Evolutionary conservation across 73 alveolate genomes (phyloP).

Genomic region (Urostyla sp.): DNA sequence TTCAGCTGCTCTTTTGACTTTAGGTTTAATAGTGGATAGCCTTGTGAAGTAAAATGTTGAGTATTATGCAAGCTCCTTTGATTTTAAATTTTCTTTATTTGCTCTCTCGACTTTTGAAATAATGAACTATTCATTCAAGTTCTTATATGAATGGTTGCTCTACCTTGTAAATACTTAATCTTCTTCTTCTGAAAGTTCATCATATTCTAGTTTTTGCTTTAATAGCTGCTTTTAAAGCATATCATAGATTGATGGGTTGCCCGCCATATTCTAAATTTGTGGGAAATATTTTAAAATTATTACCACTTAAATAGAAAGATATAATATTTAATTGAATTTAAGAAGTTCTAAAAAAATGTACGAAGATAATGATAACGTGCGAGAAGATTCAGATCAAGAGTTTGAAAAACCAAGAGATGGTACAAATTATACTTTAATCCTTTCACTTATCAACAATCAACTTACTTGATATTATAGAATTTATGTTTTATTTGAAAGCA

Average conservation of each 20-base stretch:
- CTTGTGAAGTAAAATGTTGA: constrained; percentile 52
- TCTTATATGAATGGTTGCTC: constrained; percentile 46
- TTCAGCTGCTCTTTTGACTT: constrained; percentile 37
- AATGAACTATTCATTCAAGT: constrained; percentile 4
- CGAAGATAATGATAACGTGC: constrained; percentile 1
- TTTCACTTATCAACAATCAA: not conserved
- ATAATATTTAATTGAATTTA: constrained; percentile 8
- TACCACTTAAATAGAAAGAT: not conserved
- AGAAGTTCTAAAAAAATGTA: constrained; percentile 32
- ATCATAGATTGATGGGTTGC: too few relatives aligned
- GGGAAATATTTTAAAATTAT: constrained; percentile 14
- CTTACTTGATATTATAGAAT: not conserved
- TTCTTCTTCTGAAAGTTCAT: too few relatives aligned
- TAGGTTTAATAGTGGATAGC: constrained; percentile 28
- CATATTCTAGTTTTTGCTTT: constrained; percentile 30
- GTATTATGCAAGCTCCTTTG: constrained; percentile 14
- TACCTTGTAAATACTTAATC: too few relatives aligned
- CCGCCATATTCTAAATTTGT: constrained; percentile 37
- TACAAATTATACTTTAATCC: not conserved
- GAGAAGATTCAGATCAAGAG: constrained; percentile 20
- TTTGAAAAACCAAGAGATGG: constrained; percentile 56
- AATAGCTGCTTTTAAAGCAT: too few relatives aligned
- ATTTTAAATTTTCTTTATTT: not conserved
- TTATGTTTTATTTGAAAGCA: constrained; percentile 8
- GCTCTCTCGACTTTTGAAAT: too few relatives aligned